These are phyloP conservation scores for Cyclotella baltica DNA, from an alignment of 108 stramenopile species.

Conservation along the genomic window DNA sequence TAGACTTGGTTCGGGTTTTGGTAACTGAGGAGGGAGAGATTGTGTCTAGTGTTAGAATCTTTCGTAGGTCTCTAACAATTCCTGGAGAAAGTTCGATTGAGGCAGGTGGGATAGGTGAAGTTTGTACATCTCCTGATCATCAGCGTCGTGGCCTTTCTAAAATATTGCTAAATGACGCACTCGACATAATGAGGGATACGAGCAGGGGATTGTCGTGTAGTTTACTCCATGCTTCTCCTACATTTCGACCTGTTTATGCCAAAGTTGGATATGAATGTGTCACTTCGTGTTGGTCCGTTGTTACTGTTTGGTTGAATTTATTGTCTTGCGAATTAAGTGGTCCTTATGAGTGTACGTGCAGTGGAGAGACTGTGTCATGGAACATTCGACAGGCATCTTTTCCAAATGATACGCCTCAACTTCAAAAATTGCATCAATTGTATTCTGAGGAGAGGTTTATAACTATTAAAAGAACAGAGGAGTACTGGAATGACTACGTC, in stretches of 20 bases:
- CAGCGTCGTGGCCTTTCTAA: conserved; percentile 68
- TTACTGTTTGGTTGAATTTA: conserved; percentile 16
- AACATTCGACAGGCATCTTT: conserved; percentile 60
- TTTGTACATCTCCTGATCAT: conserved; percentile 66
- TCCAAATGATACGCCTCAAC: conserved; percentile 61
- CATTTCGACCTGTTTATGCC: conserved; percentile 71
- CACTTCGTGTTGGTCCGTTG: conserved; percentile 61
- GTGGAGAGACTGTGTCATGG: conserved; percentile 3
- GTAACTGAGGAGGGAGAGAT: conserved; percentile 39
- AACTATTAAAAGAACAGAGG: conserved; percentile 57
- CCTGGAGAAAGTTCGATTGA: conserved; percentile 19
- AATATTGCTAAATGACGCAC: conserved; percentile 61
- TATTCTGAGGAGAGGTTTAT: conserved; percentile 72
- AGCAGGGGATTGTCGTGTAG: conserved; percentile 55
- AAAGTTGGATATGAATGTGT: conserved; percentile 56
- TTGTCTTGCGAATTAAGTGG: not conserved
- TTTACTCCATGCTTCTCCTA: conserved; percentile 72
- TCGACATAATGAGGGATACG: conserved; percentile 58
- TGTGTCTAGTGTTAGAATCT: conserved; percentile 72
- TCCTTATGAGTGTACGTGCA: not conserved
- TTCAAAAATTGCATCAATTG: conserved; percentile 54
- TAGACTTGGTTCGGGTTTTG: conserved; percentile 62
- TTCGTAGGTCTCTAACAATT: conserved; percentile 58
- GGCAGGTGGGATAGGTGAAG: conserved; percentile 84
- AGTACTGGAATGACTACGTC: conserved; percentile 80